Base-by-base conservation (phyloP, 805 yeast genomes). In the Myxozyma monticola region DNA sequence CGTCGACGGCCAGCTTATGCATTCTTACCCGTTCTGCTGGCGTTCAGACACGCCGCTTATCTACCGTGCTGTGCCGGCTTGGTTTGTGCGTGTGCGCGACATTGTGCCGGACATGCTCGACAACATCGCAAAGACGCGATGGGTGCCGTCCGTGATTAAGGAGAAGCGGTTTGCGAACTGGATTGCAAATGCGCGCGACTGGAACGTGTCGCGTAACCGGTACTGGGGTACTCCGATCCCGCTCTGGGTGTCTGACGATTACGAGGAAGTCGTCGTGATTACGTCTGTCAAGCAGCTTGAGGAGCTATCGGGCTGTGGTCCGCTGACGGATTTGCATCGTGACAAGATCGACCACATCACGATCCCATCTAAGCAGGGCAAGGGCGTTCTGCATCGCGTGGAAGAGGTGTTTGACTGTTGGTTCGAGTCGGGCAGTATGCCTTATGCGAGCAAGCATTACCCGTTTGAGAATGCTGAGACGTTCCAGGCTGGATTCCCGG, bases 151-250 rank as follows among this genome's bases (percentile, higher is more conserved):
- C 51, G 78, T 76, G 63, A 85, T 93, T 65, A 88, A 89, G 73
- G 97, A 90, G 62, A 93, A 93, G 73, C 82, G 99, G 72, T 93
- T 93, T 66, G 81, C 95, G 43, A 91, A 91, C 76, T 93, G 99
- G 99, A 86, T 93, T 69, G 88, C 93, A 62, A 91, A 90, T 65
- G 99, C 99, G 44, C 87, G 99, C 72, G 99, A 93, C 72, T 93
- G 99, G 99, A 93, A 93, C 68, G 80, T 93, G 57, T 89, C 97
- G 22, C 86, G 99, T 79, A 91, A 91, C 77, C 81, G 99, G 73
- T 93, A 93, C 73, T 93, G 99, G 99, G 99, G 99, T 76, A 93
- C 98, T 26, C 99, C 99, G 54, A 83, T 93, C 62, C 99, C 99
- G 56, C 74, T 93, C 66, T 93, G 99, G 99, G 96, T 81, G 46